Evolutionary conservation across 2,329 filamentous ascomycete species (phyloP).

Genomic region (Pseudogymnoascus sp.): DNA sequence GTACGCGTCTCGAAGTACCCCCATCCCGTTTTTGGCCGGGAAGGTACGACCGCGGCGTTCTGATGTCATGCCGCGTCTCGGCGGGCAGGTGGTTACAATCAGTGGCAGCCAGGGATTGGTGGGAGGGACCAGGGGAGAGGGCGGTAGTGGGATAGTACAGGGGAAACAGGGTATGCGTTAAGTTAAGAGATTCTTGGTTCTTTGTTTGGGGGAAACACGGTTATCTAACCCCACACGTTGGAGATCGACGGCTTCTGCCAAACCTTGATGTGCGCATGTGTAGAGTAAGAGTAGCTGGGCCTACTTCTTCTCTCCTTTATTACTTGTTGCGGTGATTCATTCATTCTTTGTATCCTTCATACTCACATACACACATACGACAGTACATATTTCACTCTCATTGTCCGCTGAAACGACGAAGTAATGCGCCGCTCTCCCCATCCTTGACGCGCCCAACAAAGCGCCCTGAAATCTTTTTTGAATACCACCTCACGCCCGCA

Average conservation of each 20-base stretch:
- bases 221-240: constrained; percentile 1
- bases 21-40: neutral
- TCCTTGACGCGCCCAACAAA: constrained; percentile 1
- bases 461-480: neutral
- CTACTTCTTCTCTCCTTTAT: neutral
- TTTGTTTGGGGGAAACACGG: neutral
- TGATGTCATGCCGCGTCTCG: constrained; percentile 4
- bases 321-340: neutral
- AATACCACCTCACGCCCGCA: neutral
- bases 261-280: neutral
- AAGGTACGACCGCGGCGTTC: neutral
- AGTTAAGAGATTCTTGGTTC: neutral
- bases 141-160: neutral
- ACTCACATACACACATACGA: neutral
- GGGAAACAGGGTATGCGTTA: constrained; percentile 3
- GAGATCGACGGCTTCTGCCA: neutral
- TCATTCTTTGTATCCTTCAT: neutral
- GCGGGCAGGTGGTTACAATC: neutral
- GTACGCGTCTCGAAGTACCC: neutral
- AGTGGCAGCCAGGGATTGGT: neutral
- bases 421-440: neutral
- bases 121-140: neutral
- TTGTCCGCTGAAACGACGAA: constrained; percentile 1
- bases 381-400: neutral
- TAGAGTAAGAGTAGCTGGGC: neutral